phyloP scores from a whole-genome alignment of 306 rosid species.

The Hylodesmum podocarpum region DNA sequence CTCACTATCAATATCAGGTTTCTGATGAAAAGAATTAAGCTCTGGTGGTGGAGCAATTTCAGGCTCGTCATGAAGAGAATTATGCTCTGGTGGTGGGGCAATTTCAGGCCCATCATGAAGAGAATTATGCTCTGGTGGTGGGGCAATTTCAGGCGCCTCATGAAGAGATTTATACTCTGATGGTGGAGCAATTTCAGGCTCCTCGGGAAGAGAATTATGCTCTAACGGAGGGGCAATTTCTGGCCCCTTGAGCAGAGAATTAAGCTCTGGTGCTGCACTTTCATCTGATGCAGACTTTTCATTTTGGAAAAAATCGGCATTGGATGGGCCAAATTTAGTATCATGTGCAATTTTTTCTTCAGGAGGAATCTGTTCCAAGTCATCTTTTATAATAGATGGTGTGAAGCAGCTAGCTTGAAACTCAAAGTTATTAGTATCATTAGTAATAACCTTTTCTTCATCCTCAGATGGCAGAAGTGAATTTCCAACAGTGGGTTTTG shows the following conservation, averaged over 20 bases:
- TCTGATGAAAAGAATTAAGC: conserved; percentile 40
- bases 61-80: conserved; percentile 40
- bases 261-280: conserved; percentile 33
- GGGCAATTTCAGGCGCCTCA: conserved; percentile 42
- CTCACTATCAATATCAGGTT: conserved; percentile 51
- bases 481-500: conserved; percentile 38
- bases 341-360: conserved; percentile 43
- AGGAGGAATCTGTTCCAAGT: conserved; percentile 45
- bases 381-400: conserved; percentile 38
- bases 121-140: conserved; percentile 39
- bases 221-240: conserved; percentile 37
- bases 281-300: conserved; percentile 19
- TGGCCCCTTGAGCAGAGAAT: conserved; percentile 40
- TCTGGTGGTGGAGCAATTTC: conserved; percentile 43
- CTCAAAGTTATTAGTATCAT: conserved; percentile 46
- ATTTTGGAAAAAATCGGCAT: conserved; percentile 39
- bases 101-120: conserved; percentile 42
- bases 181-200: conserved; percentile 37
- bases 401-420: conserved; percentile 42
- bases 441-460: conserved; percentile 53
- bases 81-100: conserved; percentile 35
- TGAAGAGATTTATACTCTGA: conserved; percentile 39
- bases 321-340: conserved; percentile 37
- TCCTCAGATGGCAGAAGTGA: conserved; percentile 51
- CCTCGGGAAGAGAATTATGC: conserved; percentile 36